Evolutionary conservation across 768 basidiomycete species (phyloP).

Genomic region (Phallus indusiatus): DNA sequence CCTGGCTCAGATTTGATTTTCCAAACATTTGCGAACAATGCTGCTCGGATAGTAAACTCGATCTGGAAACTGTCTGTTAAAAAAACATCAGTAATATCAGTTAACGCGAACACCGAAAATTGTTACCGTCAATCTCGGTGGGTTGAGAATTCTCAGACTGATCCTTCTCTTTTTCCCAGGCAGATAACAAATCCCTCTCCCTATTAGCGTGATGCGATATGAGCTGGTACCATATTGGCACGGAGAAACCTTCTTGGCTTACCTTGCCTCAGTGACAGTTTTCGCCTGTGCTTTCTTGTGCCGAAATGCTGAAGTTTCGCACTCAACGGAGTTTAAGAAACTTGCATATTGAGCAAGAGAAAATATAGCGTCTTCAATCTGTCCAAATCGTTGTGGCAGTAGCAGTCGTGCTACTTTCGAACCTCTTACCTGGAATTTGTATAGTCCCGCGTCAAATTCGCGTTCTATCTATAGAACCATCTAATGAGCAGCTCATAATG

Average conservation of each 20-base stretch:
- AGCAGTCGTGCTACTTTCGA: background rate
- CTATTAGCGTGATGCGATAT: conserved; percentile 22
- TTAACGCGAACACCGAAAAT: no score
- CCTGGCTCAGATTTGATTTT: conserved; percentile 38
- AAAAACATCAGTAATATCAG: background rate
- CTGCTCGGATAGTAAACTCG: conserved; percentile 18
- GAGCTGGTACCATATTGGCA: no score
- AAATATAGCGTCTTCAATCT: conserved; percentile 44
- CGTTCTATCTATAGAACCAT: conserved; percentile 34
- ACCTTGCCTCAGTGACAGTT: conserved; percentile 33
- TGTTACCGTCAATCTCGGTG: background rate
- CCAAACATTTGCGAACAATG: conserved; percentile 40
- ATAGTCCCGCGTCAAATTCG: conserved; percentile 43
- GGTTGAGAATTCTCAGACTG: background rate
- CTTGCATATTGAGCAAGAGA: conserved; percentile 41
- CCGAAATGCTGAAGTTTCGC: conserved; percentile 34
- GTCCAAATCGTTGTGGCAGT: background rate
- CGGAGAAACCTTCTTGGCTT: conserved; percentile 4
- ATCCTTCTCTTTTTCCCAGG: conserved; percentile 31
- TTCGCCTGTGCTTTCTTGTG: conserved; percentile 29
- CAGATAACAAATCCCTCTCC: conserved; percentile 31
- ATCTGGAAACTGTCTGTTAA: background rate
- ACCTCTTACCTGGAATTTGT: conserved; percentile 36
- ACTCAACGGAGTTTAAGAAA: conserved; percentile 32
- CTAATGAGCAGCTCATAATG: background rate